Evolutionary conservation across 1,284 basidiomycete genomes (phyloP), one percentile per base, ranked within the genome.

Genomic region (Phellopilus nigrolimitatus): DNA sequence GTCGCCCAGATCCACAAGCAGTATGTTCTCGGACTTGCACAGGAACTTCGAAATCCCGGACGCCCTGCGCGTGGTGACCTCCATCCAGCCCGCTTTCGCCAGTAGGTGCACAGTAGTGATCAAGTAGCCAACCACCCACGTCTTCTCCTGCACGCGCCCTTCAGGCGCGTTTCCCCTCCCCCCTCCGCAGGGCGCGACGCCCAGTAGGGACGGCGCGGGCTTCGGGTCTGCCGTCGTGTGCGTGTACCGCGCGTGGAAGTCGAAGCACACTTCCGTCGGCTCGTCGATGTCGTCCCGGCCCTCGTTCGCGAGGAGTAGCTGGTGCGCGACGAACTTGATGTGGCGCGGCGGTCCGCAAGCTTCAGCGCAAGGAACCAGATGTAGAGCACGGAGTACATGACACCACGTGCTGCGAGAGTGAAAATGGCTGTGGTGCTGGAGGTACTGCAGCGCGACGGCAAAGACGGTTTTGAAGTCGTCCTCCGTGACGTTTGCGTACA

Each of bases 201-300:
- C 82, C 53, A 97, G 75, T 56, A 88, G 78, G 1, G 91, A 94
- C 36, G 76, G 78, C 1, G 90, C 82, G 0, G 95, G 93, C 45
- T 91, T 83, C 0, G 95, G 91, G 62, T 97, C 93, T 10, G 93
- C 93, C 60, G 90, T 95, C 19, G 88, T 91, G 63, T 95, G 97
- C 0, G 95, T 89, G 65, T 97, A 97, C 13, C 97, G 79, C 15
- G 93, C 90, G 5, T 99, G 76, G 90, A 95, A 99, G 67, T 99
- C 97, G 63, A 99, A 95, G 65, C 93, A 97, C 19, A 98, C 95
- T 66, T 98, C 92, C 0, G 93, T 93, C 41, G 90, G 86, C 59
- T 92, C 92, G 63, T 98, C 94, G 1, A 97, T 73, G 36, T 80
- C 73, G 3, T 73, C 70, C 46, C 82, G 80, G 19, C 81, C 84